These are phyloP conservation scores for Sporothrix mexicana DNA, from an alignment of 2,329 filamentous ascomycete genomes.

Conservation along the genomic window DNA sequence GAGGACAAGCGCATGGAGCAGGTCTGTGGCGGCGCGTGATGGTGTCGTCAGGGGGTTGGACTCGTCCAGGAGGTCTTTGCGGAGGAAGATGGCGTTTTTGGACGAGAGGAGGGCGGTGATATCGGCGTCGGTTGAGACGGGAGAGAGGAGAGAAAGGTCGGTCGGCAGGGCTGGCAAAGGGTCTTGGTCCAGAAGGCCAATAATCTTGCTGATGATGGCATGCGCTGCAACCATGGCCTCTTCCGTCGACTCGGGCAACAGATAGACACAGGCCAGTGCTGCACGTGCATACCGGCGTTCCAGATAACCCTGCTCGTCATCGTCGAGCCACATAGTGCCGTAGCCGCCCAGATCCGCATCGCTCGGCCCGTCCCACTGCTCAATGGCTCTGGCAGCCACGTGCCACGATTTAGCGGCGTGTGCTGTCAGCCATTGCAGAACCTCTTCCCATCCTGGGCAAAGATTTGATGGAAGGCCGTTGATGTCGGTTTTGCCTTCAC, in stretches of 20 bases:
- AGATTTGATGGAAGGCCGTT: constrained; percentile 39
- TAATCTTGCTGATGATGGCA: constrained; percentile 63
- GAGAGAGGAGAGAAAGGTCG: constrained; percentile 54
- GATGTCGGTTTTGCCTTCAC: constrained; percentile 38
- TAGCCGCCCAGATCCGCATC: constrained; percentile 72
- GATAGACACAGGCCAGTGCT: constrained; percentile 70
- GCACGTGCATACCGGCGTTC: constrained; percentile 70
- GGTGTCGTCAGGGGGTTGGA: constrained; percentile 71
- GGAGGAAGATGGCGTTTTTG: constrained; percentile 53
- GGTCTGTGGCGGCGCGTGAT: constrained; percentile 57
- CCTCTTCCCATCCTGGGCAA: constrained; percentile 70
- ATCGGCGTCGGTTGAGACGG: constrained; percentile 41
- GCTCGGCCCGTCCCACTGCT: constrained; percentile 74
- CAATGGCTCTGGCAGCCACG: constrained; percentile 66
- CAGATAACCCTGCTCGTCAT: constrained; percentile 64
- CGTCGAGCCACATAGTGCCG: constrained; percentile 62
- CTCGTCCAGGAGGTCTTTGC: constrained; percentile 60
- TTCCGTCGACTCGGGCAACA: constrained; percentile 63
- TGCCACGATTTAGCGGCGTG: constrained; percentile 65
- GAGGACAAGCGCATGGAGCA: constrained; percentile 68
- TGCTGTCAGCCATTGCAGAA: constrained; percentile 69
- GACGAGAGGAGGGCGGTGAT: constrained; percentile 46
- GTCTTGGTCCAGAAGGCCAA: constrained; percentile 65
- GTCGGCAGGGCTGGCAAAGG: constrained; percentile 59
- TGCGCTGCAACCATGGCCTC: constrained; percentile 67